phyloP scores from a whole-genome alignment of 352 stramenopile species.

The Globisporangium canariense region DNA sequence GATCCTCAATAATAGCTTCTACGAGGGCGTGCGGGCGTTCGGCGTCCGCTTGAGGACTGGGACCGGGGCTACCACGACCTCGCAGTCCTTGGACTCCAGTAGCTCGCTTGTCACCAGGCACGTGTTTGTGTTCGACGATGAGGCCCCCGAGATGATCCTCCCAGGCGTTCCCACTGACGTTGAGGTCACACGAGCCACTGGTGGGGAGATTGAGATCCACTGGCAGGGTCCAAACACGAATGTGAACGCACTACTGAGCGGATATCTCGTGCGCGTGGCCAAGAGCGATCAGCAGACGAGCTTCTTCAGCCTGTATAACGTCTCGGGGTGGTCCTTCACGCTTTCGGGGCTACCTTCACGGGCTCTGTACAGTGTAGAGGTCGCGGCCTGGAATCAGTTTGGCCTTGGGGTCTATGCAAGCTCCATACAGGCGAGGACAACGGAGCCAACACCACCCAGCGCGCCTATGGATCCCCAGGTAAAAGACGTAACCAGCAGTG shows the following conservation, averaged over 20 bases:
- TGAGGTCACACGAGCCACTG: constrained; percentile 23
- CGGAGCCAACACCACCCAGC: constrained; percentile 23
- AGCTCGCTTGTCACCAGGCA: constrained; percentile 24
- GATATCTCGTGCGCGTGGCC: constrained; percentile 40
- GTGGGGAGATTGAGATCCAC: constrained; percentile 45
- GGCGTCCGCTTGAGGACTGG: constrained; percentile 32
- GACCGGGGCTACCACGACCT: background rate
- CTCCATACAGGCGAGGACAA: constrained; percentile 27
- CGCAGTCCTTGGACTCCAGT: background rate
- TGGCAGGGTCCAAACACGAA: constrained; percentile 20
- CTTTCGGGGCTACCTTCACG: constrained; percentile 33
- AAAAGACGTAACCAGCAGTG: constrained; percentile 15
- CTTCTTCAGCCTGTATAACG: constrained; percentile 45
- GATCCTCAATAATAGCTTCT: constrained; percentile 46
- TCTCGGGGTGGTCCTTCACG: constrained; percentile 28
- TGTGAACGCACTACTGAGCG: background rate
- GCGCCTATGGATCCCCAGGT: constrained; percentile 19
- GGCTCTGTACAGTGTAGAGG: constrained; percentile 31
- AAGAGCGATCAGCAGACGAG: constrained; percentile 1
- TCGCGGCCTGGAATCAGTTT: constrained; percentile 50
- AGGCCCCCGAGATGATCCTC: constrained; percentile 29
- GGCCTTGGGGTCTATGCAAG: constrained; percentile 35
- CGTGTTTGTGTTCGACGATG: constrained; percentile 46
- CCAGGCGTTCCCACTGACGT: constrained; percentile 19
- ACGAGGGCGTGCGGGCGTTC: constrained; percentile 29